Base-by-base conservation (phyloP, 345 rosid genomes). In the Eucalyptus tenuipes region DNA sequence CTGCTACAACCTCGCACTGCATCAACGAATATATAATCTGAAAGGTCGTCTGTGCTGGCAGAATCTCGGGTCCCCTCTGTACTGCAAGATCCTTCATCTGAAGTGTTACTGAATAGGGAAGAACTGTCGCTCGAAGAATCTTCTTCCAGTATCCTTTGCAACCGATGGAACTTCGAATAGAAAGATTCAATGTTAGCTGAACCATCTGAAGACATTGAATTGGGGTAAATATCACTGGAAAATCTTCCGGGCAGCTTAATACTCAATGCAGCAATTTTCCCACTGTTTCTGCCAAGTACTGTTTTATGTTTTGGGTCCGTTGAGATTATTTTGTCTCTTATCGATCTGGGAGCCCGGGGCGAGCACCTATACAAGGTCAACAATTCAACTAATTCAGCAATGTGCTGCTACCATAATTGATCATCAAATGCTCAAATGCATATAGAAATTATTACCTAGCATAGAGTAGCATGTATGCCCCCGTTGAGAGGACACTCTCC, bases 401-500 rank as follows among this genome's bases (percentile, higher is more conserved):
- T 10, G n/a, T 49, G 29, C 68, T 25, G 5, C 47, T 40, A 20
- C 25, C 84, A 10, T 40, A 40, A 42, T 22, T 40, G 84, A 20
- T 75, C 47, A 40, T 75, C 42, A 13, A 49, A 44, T 52, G 57
- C 57, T 52, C 10, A 52, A 20, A 59, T 33, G 37, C 29, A 53
- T 42, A n/a, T 31, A 88, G 44, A 29, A 31, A 80, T 90, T 91
- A 5, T 90, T 89, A 98, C 99, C 99, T 96, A 86, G 98, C 94
- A 88, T 98, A 98, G 79, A 98, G 95, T 88, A 98, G 95, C 97
- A 97, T 95, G 92, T 96, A 97, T 31, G 99, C 99, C 49, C 96
- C 96, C 89, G 93, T 91, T 25, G 92, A 90, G 88, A 96, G 90
- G 88, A 97, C 96, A 89, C 92, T 94, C 89, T 93, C 99, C 85